Evolutionary conservation across 176 grass and related monocot species (phyloP).

Genomic region (Oryza nivara): DNA sequence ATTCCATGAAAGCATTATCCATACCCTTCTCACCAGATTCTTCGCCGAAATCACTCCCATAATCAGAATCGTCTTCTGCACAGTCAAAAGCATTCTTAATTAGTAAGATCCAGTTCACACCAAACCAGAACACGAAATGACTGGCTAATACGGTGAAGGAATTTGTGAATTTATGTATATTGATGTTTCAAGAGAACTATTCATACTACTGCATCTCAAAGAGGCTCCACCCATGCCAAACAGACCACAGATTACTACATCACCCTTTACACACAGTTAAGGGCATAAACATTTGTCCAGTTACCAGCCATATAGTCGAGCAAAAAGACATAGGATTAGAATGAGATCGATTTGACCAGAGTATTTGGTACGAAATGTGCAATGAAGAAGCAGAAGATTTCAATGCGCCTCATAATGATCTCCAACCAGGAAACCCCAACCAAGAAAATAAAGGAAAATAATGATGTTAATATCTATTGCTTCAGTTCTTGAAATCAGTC

Average conservation of each 20-base stretch:
- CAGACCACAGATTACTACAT: background rate
- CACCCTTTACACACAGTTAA: background rate
- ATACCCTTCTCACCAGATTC: conserved; percentile 53
- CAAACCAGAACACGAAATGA: background rate
- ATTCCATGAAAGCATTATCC: conserved; percentile 71
- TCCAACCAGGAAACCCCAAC: background rate
- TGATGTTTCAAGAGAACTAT: conserved; percentile 9
- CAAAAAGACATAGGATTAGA: conserved; percentile 11
- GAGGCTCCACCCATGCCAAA: conserved; percentile 1
- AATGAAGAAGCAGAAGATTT: background rate
- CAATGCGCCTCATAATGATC: background rate
- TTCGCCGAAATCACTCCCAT: conserved; percentile 58
- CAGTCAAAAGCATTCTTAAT: background rate
- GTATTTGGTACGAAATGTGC: background rate
- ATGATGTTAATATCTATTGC: background rate
- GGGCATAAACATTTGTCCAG: background rate
- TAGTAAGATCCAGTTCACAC: conserved; percentile 11
- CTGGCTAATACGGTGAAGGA: conserved; percentile 8
- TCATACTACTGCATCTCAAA: background rate
- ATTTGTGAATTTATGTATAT: background rate
- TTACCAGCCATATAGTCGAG: background rate
- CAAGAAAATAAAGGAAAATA: background rate
- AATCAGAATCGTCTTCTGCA: conserved; percentile 92
- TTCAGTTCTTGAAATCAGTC: background rate
- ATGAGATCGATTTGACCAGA: background rate